Evolutionary conservation across 768 basidiomycete genomes (phyloP).

Genomic region (Rhizopogon vesiculosus): DNA sequence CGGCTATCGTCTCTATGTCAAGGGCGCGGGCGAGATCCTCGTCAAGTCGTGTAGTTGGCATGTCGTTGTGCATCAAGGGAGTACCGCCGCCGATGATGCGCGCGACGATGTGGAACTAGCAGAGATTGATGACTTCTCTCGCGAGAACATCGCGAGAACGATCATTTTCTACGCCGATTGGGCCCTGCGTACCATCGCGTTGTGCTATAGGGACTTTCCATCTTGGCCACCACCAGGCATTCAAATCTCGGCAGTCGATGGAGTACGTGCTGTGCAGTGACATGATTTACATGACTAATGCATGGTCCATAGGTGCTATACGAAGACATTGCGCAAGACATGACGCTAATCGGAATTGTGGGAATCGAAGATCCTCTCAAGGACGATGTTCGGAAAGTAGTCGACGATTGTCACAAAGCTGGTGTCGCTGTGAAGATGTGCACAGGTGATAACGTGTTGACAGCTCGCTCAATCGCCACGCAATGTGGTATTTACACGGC

Average conservation of each 20-base stretch:
- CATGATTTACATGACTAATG: slow-evolving; percentile 3
- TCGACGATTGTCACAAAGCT: slow-evolving; percentile 80
- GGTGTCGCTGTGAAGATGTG: slow-evolving; percentile 98
- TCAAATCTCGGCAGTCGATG: slow-evolving; percentile 38
- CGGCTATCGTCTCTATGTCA: slow-evolving; percentile 71
- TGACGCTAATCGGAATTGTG: slow-evolving; percentile 85
- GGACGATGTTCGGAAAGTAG: slow-evolving; percentile 83
- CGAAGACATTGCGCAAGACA: slow-evolving; percentile 58
- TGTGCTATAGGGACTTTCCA: slow-evolving; percentile 87
- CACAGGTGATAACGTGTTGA: slow-evolving; percentile 95
- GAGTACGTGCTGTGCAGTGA: slow-evolving; percentile 37
- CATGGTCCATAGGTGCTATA: slow-evolving; percentile 50
- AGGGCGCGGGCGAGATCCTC: slow-evolving; percentile 90
- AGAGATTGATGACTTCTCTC: slow-evolving; percentile 59
- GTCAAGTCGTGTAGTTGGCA: slow-evolving; percentile 54
- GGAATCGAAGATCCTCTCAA: slow-evolving; percentile 98
- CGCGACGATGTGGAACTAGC: slow-evolving; percentile 42
- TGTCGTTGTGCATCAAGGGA: slow-evolving; percentile 52
- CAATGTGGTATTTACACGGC: slow-evolving; percentile 95
- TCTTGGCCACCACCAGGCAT: slow-evolving; percentile 73
- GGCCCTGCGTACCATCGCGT: slow-evolving; percentile 86
- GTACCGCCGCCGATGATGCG: slow-evolving; percentile 9
- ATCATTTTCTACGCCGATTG: slow-evolving; percentile 99
- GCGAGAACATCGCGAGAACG: slow-evolving; percentile 83
- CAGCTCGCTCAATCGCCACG: slow-evolving; percentile 90